phyloP scores from a whole-genome alignment of 164 flowering plant genomes.

The Sextonia rubra region DNA sequence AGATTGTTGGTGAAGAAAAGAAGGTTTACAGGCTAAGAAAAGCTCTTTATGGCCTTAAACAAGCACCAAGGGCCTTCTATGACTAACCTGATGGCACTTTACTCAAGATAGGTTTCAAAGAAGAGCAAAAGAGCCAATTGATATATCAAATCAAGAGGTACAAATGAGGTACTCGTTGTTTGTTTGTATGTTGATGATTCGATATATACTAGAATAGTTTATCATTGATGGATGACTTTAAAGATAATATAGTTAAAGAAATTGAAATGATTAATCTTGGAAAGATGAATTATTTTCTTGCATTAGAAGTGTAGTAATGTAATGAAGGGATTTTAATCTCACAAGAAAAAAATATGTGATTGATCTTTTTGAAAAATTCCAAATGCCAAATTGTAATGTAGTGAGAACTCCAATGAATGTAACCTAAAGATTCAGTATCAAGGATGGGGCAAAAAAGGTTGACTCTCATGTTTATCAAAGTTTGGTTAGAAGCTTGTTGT shows the following conservation, averaged over 20 bases:
- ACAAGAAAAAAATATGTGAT: background rate
- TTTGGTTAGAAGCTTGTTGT: no score
- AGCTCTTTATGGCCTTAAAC: background rate
- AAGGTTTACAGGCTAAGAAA: background rate
- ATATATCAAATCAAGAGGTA: background rate
- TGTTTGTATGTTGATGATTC: background rate
- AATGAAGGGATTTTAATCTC: conserved; percentile 1
- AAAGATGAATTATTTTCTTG: background rate
- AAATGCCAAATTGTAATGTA: background rate
- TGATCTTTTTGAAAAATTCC: background rate
- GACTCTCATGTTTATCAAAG: no score
- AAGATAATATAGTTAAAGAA: background rate
- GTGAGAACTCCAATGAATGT: no score
- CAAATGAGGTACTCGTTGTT: background rate
- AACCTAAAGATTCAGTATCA: no score
- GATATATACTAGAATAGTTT: background rate
- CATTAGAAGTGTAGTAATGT: background rate
- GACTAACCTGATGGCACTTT: background rate
- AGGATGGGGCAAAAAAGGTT: no score
- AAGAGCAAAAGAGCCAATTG: background rate
- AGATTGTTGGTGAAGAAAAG: background rate
- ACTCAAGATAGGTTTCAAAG: background rate
- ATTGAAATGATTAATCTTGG: background rate
- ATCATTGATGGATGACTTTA: background rate
- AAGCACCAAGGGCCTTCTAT: background rate